Evolutionary conservation across 2,329 filamentous ascomycete genomes (phyloP), one percentile per base, ranked within the genome.

Genomic region (Nigrospora oryzae): DNA sequence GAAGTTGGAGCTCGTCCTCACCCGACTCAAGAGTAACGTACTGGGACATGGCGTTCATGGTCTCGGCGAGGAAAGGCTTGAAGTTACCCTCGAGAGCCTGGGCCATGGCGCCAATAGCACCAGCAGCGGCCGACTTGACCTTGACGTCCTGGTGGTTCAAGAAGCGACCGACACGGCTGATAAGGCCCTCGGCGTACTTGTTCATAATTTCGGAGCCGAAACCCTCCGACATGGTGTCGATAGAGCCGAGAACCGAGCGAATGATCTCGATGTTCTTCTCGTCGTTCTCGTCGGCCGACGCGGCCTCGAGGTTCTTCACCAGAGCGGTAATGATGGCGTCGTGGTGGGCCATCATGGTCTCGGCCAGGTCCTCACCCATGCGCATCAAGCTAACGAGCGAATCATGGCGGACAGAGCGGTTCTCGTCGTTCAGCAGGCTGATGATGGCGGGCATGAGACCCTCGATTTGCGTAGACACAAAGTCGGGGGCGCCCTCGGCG

Each of bases 401-500:
- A 41, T 91, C 89, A 63, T 89, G 86, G 49, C 93, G 83, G 47
- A 98, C 93, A 56, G 83, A 82, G 54, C 81, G 75, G 53, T 94
- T 86, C n/a, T 79, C 73, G 61, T 98, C 93, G 60, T 89, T 77
- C 35, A 98, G 79, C 10, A 97, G 77, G 58, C 81, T 82, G 46
- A 96, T 75, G 47, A 97, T 82, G 55, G 87, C 75, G 40, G 93
- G 93, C 63, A 97, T 80, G 53, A 97, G 85, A 53, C 84, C 79
- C 58, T 84, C 77, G 50, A 97, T 79, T 67, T 98, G 93, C 16
- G 90, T 95, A 51, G 88, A 89, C 59, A 97, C 89, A 67, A 97
- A 98, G 65, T 98, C 93, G 14, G 93, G 93, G 30, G 93, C 91
- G 56, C 93, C 93, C 72, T 97, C 93, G 43, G 95, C 91, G 56